These are phyloP conservation scores for Aspergillus hancockii DNA, from an alignment of 495 filamentous ascomycete genomes.

Conservation along the genomic window DNA sequence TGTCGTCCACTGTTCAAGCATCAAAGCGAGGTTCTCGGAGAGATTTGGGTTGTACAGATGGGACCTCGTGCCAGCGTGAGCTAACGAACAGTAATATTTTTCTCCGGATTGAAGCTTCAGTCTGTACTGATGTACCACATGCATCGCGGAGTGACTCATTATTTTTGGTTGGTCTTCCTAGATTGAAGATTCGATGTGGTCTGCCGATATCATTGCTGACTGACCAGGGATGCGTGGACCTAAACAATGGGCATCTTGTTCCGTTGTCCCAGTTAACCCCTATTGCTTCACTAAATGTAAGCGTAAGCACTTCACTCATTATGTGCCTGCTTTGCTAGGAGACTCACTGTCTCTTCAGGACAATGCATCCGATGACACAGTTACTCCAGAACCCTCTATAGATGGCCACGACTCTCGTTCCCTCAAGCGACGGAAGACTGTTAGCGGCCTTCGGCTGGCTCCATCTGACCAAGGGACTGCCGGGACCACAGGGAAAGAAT, in stretches of 20 bases:
- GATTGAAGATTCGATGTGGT: background rate
- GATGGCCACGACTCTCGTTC: background rate
- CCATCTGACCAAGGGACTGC: background rate
- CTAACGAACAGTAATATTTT: background rate
- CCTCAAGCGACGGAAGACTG: constrained; percentile 19
- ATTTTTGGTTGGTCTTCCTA: constrained; percentile 7
- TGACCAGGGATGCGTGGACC: constrained; percentile 20
- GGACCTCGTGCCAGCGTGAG: background rate
- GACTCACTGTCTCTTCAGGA: background rate
- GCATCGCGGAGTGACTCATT: background rate
- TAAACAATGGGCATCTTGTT: constrained; percentile 6
- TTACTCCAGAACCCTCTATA: background rate
- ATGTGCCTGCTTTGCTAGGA: background rate
- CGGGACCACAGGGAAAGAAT: background rate
- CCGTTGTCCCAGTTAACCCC: constrained; percentile 8
- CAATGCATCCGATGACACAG: background rate
- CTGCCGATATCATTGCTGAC: background rate
- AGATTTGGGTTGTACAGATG: background rate
- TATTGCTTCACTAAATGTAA: constrained; percentile 3
- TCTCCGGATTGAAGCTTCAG: constrained; percentile 13
- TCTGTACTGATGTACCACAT: background rate
- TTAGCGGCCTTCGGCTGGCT: constrained; percentile 18
- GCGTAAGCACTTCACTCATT: constrained; percentile 4
- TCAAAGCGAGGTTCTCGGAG: background rate
- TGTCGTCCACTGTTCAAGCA: constrained; percentile 9